These are phyloP conservation scores for Auricularia auricula-judae DNA, from an alignment of 768 basidiomycete species.

Conservation along the genomic window DNA sequence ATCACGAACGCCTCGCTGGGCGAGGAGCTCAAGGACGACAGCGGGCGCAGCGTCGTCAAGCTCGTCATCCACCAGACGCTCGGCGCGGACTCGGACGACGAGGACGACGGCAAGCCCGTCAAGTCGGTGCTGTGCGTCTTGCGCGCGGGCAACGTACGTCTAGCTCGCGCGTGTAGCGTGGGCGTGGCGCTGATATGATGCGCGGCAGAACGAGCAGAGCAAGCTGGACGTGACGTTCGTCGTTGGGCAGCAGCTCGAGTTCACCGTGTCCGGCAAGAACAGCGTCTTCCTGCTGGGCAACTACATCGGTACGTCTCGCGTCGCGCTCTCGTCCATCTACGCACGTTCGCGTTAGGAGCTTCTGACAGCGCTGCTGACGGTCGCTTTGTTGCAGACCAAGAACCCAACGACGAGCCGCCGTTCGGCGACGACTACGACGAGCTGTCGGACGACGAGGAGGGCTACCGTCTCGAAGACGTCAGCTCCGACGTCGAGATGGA, in stretches of 20 bases:
- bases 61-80: constrained; percentile 8
- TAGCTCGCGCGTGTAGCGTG: background rate
- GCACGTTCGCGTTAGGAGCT: no score
- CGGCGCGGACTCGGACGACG: constrained; percentile 15
- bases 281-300: background rate
- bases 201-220: constrained; percentile 22
- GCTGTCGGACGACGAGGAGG: background rate
- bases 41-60: constrained; percentile 11
- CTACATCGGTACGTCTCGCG: constrained; percentile 21
- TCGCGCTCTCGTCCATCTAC: background rate
- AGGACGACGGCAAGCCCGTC: constrained; percentile 4
- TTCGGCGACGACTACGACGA: background rate
- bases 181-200: background rate
- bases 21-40: constrained; percentile 20
- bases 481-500: constrained; percentile 22
- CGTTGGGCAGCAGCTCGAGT: constrained; percentile 20
- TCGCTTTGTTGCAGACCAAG: background rate
- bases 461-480: constrained; percentile 14
- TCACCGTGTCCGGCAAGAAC: constrained; percentile 27
- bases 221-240: constrained; percentile 24
- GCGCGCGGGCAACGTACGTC: constrained; percentile 22
- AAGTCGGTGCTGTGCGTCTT: constrained; percentile 17
- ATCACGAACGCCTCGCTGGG: constrained; percentile 28
- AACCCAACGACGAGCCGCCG: constrained; percentile 1
- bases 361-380: background rate